Evolutionary conservation across 75 land plant genomes (phyloP).

Genomic region (Cunninghamia lanceolata): DNA sequence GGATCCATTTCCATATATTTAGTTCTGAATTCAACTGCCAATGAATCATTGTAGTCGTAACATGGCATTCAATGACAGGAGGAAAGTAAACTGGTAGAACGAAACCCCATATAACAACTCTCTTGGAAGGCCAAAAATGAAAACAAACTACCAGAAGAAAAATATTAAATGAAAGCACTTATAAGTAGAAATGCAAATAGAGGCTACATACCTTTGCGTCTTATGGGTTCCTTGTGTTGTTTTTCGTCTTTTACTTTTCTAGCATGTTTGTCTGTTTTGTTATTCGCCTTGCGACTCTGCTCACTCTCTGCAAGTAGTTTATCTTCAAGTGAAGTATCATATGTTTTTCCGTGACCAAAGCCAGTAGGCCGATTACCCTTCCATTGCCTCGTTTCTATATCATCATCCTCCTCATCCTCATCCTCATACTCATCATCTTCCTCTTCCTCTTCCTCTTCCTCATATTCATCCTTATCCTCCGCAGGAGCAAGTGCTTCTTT

Average conservation of each 20-base stretch:
- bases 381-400: conserved; percentile 52
- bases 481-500: not conserved
- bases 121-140: no score
- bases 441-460: not conserved
- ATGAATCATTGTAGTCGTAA: not conserved
- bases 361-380: conserved; percentile 55
- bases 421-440: conserved; percentile 10
- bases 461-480: not conserved
- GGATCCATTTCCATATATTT: no score
- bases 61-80: not conserved
- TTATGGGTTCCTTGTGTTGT: not conserved
- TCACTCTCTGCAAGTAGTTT: conserved; percentile 57
- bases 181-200: not conserved
- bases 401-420: not conserved
- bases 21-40: not conserved
- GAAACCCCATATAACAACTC: not conserved
- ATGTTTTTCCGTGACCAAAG: conserved; percentile 72
- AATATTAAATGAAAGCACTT: not conserved
- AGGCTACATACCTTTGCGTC: not conserved
- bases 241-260: not conserved
- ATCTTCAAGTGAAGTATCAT: conserved; percentile 72
- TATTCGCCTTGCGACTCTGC: conserved; percentile 45
- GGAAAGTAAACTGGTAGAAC: not conserved
- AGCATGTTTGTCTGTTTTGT: not conserved
- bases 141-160: not conserved